These are phyloP conservation scores for Vicia villosa DNA, from an alignment of 306 rosid species.

Conservation along the genomic window DNA sequence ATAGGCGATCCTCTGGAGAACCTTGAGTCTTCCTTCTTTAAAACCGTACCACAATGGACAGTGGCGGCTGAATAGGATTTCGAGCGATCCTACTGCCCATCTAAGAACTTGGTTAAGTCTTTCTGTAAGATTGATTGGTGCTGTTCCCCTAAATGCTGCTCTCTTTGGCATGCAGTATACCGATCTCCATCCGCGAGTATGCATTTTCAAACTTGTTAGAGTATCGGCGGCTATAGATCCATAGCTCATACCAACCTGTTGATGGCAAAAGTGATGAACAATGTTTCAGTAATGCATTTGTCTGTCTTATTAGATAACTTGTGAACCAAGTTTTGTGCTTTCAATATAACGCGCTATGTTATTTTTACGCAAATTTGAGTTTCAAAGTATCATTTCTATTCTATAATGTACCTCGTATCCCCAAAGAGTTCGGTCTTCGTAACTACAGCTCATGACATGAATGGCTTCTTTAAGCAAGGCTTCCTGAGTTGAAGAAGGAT, in stretches of 20 bases:
- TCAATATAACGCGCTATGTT: neutral
- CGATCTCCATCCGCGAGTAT: slow-evolving; percentile 91
- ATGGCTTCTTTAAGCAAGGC: slow-evolving; percentile 91
- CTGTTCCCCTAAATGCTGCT: slow-evolving; percentile 88
- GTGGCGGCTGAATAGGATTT: slow-evolving; percentile 91
- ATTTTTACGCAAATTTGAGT: neutral
- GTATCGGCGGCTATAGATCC: slow-evolving; percentile 88
- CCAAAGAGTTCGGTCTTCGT: slow-evolving; percentile 94
- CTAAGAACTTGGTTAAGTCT: slow-evolving; percentile 87
- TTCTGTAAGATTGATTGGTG: slow-evolving; percentile 94
- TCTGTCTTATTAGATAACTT: neutral
- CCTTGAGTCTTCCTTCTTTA: slow-evolving; percentile 80
- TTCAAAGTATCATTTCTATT: neutral
- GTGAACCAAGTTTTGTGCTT: neutral
- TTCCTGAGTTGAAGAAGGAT: slow-evolving; percentile 80
- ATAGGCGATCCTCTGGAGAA: slow-evolving; percentile 86
- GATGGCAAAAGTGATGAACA: slow-evolving; percentile 16
- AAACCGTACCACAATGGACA: slow-evolving; percentile 79
- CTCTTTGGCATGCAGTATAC: slow-evolving; percentile 88
- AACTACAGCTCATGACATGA: slow-evolving; percentile 82
- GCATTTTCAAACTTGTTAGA: slow-evolving; percentile 87
- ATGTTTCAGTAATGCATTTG: slow-evolving; percentile 12
- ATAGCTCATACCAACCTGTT: slow-evolving; percentile 87
- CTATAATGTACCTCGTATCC: slow-evolving; percentile 72
- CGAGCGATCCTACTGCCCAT: slow-evolving; percentile 97